A percentile compares a stretch with the other conserved stretches of the same genome.
These are phyloP conservation scores for Fusarium pseudonygamai DNA, from an alignment of 2,329 filamentous ascomycete species.

Conservation along the genomic window DNA sequence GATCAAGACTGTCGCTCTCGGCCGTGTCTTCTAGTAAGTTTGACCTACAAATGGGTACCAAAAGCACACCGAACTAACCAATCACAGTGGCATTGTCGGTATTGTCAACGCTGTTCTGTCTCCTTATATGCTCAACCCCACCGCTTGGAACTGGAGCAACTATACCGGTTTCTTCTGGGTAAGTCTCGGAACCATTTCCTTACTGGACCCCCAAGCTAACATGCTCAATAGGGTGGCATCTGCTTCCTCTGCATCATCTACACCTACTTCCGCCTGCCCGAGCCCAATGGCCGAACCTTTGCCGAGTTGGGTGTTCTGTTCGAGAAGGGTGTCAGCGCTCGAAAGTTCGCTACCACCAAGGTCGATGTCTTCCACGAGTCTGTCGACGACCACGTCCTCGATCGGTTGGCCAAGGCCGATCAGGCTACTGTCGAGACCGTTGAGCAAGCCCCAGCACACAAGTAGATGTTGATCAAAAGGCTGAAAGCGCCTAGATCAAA, in stretches of 20 bases:
- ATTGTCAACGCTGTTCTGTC: conserved; percentile 85
- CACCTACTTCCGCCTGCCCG: conserved; percentile 67
- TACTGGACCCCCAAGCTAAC: background rate
- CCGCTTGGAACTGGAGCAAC: conserved; percentile 88
- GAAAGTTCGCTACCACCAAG: conserved; percentile 74
- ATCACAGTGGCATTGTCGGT: conserved; percentile 74
- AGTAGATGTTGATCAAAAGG: background rate
- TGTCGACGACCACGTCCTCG: conserved; percentile 59
- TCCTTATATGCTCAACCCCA: conserved; percentile 92
- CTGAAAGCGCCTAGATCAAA: background rate
- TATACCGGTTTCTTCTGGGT: conserved; percentile 89
- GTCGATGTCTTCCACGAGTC: conserved; percentile 66
- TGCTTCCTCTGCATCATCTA: conserved; percentile 85
- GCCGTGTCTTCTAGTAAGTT: conserved; percentile 75
- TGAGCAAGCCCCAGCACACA: background rate
- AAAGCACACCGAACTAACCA: background rate
- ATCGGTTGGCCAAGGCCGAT: conserved; percentile 55
- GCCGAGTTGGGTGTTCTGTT: conserved; percentile 89
- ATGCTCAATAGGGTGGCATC: conserved; percentile 57
- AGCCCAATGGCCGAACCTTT: conserved; percentile 82
- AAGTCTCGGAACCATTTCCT: conserved; percentile 23
- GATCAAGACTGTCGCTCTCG: conserved; percentile 91
- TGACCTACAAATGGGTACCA: background rate
- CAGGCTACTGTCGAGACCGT: conserved; percentile 15
- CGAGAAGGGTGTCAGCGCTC: conserved; percentile 74